These are phyloP conservation scores for Xylariaceae sp. DNA, from an alignment of 2,329 filamentous ascomycete species.

Conservation along the genomic window DNA sequence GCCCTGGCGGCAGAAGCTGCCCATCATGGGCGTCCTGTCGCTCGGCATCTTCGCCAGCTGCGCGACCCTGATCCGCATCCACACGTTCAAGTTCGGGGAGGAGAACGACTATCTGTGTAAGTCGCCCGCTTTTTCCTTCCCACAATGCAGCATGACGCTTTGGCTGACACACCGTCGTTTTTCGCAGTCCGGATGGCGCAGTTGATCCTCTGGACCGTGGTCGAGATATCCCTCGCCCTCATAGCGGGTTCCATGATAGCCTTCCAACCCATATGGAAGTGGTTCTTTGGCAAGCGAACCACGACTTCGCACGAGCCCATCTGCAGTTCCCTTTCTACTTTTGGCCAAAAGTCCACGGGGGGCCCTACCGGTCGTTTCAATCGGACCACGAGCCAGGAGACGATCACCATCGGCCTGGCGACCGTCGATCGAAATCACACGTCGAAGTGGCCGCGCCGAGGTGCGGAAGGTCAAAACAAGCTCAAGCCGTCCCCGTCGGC, in stretches of 20 bases:
- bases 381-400: too few species aligned
- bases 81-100: background rate
- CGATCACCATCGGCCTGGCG: too few species aligned
- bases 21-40: slow-evolving; percentile 7
- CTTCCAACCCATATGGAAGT: background rate
- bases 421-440: too few species aligned
- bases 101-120: background rate
- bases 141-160: background rate
- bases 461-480: too few species aligned
- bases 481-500: too few species aligned
- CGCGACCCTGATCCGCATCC: slow-evolving; percentile 8
- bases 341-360: too few species aligned
- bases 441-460: too few species aligned
- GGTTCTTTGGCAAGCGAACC: too few species aligned
- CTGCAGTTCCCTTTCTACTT: too few species aligned
- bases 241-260: slow-evolving; percentile 3
- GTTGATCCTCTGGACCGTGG: background rate
- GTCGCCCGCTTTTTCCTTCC: background rate
- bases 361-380: too few species aligned
- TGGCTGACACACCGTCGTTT: background rate
- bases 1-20: slow-evolving; percentile 3
- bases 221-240: background rate
- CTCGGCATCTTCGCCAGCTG: slow-evolving; percentile 10
- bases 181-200: background rate
- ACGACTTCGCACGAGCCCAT: too few species aligned